A percentile compares a stretch with the other conserved stretches of the same genome.
Conservation (phyloP, 2,329 filamentous ascomycete species). For the Penicillium frequentans region DNA sequence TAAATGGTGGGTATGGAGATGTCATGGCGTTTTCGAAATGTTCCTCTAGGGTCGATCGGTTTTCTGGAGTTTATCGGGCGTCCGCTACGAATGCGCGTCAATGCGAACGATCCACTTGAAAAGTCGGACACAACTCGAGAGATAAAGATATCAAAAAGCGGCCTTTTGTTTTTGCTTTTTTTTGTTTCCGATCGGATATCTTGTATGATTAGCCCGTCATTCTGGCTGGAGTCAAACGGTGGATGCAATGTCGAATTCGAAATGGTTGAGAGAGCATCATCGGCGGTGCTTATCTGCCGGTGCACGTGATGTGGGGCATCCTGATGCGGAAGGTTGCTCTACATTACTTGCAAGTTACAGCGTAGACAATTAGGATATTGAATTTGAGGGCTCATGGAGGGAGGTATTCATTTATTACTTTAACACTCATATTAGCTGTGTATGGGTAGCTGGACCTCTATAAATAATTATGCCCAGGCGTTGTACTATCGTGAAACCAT, state of each 20-base stretch:
- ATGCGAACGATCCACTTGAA: background rate
- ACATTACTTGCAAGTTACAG: background rate
- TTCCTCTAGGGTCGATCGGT: background rate
- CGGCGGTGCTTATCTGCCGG: constrained; percentile 12
- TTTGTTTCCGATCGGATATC: background rate
- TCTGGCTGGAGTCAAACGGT: background rate
- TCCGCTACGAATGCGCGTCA: constrained; percentile 3
- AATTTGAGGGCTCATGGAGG: background rate
- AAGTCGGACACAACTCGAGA: background rate
- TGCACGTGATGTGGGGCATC: constrained; percentile 23
- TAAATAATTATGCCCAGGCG: background rate
- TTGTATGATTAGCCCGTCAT: background rate
- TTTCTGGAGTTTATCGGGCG: constrained; percentile 4
- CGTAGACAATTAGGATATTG: background rate
- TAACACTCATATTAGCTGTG: background rate
- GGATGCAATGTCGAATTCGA: constrained; percentile 13
- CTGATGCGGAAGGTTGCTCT: constrained; percentile 14
- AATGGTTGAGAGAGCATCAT: constrained; percentile 13
- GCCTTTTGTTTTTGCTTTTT: background rate
- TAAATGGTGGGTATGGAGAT: constrained; percentile 31
- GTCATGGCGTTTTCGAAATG: constrained; percentile 20
- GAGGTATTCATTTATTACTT: background rate
- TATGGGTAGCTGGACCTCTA: background rate
- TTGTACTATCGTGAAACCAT: background rate
- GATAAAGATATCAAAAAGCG: background rate